Evolutionary conservation across 2,329 filamentous ascomycete species (phyloP).

Genomic region (Claviceps monticola): DNA sequence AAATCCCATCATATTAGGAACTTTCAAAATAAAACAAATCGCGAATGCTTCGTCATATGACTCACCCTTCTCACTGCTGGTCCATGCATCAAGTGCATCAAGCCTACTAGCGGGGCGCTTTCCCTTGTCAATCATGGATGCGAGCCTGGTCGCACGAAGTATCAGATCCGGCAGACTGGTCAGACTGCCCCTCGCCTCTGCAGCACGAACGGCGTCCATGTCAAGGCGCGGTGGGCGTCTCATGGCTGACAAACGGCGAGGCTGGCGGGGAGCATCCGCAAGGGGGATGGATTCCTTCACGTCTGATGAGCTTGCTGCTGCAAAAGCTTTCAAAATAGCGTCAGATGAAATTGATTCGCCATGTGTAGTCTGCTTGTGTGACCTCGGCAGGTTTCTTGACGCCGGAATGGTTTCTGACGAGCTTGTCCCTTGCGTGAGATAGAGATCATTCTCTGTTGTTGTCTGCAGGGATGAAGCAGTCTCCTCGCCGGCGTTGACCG

Average conservation of each 20-base stretch:
- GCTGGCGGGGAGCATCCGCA: slow-evolving; percentile 16
- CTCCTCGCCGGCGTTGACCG: slow-evolving; percentile 15
- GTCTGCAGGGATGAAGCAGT: slow-evolving; percentile 24
- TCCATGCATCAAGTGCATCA: slow-evolving; percentile 38
- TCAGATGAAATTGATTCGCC: slow-evolving; percentile 24
- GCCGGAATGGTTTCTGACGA: slow-evolving; percentile 30
- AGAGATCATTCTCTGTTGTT: slow-evolving; percentile 31
- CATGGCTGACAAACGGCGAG: slow-evolving; percentile 38
- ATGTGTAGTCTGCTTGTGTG: slow-evolving; percentile 7
- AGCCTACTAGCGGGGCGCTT: slow-evolving; percentile 47
- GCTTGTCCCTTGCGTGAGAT: slow-evolving; percentile 31
- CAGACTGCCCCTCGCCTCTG: slow-evolving; percentile 74
- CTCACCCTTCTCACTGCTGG: slow-evolving; percentile 28
- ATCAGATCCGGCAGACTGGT: slow-evolving; percentile 91
- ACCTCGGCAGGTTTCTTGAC: slow-evolving; percentile 8
- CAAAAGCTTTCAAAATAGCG: slow-evolving; percentile 35
- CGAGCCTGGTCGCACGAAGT: slow-evolving; percentile 70
- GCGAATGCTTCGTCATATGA: slow-evolving; percentile 2
- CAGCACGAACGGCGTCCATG: slow-evolving; percentile 66
- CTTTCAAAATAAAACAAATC: background rate
- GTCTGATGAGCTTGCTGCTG: slow-evolving; percentile 32
- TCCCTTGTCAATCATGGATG: slow-evolving; percentile 77
- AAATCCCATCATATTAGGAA: slow-evolving; percentile 3
- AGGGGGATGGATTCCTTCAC: slow-evolving; percentile 19
- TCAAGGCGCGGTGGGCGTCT: slow-evolving; percentile 61